phyloP scores from a whole-genome alignment of 176 grass and related monocot genomes.

The Zoysia japonica region DNA sequence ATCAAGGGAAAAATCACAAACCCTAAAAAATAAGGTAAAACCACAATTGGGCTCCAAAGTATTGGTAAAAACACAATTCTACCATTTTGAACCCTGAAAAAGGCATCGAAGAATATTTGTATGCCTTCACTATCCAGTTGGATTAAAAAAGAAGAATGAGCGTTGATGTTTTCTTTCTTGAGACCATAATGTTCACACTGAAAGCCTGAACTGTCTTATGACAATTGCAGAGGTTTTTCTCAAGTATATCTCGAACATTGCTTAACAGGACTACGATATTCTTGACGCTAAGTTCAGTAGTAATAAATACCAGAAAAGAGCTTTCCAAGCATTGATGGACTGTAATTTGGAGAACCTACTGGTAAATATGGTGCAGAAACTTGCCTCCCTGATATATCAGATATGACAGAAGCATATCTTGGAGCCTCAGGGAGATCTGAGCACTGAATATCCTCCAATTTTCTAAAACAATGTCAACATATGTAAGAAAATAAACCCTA shows the following conservation, averaged over 20 bases:
- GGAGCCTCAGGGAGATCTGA: conserved; percentile 98
- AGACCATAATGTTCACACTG: conserved; percentile 92
- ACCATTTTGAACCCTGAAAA: conserved; percentile 94
- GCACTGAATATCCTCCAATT: conserved; percentile 89
- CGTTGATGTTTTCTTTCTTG: conserved; percentile 90
- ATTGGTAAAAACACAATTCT: too few relatives aligned
- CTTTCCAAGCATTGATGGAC: conserved; percentile 91
- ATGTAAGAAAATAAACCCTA: not conserved
- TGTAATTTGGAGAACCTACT: conserved; percentile 50
- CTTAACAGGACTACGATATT: not conserved
- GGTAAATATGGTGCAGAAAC: conserved; percentile 53
- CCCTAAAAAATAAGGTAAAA: too few relatives aligned
- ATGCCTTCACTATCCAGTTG: conserved; percentile 91
- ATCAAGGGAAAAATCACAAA: too few relatives aligned
- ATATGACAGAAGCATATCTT: conserved; percentile 86
- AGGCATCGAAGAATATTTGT: conserved; percentile 82
- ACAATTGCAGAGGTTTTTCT: too few relatives aligned
- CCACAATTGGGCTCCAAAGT: too few relatives aligned
- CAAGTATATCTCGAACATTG: not conserved
- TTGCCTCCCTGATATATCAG: conserved; percentile 67
- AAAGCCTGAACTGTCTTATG: too few relatives aligned
- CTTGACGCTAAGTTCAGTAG: not conserved
- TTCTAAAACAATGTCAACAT: conserved; percentile 28
- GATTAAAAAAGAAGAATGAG: conserved; percentile 92
- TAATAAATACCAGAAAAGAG: conserved; percentile 13